phyloP scores from a whole-genome alignment of 73 alveolate genomes.

The Tetrahymena thermophila region DNA sequence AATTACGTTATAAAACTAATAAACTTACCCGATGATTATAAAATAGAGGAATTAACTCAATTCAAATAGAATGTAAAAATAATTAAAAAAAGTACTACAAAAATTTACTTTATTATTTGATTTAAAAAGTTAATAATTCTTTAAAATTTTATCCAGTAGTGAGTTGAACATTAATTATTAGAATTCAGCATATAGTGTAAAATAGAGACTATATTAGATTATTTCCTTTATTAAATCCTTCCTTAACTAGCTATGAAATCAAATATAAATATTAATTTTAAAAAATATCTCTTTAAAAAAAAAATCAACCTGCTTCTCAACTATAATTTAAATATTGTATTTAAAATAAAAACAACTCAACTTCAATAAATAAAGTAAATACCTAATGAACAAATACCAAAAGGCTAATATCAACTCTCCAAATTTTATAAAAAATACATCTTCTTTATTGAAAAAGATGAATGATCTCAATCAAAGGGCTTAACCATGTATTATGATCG shows the following conservation, averaged over 20 bases:
- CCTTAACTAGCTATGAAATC: not conserved
- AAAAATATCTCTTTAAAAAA: not conserved
- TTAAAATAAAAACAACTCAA: not conserved
- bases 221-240: not conserved
- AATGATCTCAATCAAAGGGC: not conserved
- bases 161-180: not conserved
- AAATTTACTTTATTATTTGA: not conserved
- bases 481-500: not conserved
- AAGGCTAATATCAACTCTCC: not conserved
- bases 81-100: too few species aligned
- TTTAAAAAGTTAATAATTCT: too few species aligned
- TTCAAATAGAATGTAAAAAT: not conserved
- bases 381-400: not conserved
- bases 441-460: not conserved
- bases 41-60: not conserved
- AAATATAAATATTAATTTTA: too few species aligned
- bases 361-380: not conserved
- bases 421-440: not conserved
- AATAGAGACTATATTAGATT: not conserved
- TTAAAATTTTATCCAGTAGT: not conserved
- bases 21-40: not conserved
- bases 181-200: not conserved
- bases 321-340: too few species aligned
- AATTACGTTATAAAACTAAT: too few species aligned
- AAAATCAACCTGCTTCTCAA: not conserved